These are phyloP conservation scores for Dryadomyces quercivorus DNA, from an alignment of 2,329 filamentous ascomycete species.

Conservation along the genomic window DNA sequence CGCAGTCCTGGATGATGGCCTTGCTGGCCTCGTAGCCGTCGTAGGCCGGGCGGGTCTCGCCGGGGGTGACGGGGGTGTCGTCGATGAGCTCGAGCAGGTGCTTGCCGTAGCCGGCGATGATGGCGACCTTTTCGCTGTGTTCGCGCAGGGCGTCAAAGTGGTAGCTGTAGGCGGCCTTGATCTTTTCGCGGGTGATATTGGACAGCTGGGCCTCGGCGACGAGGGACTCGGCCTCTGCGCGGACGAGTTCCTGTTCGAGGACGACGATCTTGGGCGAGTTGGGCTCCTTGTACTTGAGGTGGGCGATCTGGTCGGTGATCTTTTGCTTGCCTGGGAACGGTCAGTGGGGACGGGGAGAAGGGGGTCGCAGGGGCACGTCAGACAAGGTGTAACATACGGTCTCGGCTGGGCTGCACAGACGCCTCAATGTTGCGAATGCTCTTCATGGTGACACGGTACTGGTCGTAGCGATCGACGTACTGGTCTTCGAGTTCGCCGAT, in stretches of 20 bases:
- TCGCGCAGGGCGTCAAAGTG: conserved; percentile 96
- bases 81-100: conserved; percentile 95
- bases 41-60: conserved; percentile 90
- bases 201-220: conserved; percentile 96
- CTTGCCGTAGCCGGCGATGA: conserved; percentile 96
- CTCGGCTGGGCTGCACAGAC: conserved; percentile 92
- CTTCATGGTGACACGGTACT: conserved; percentile 98
- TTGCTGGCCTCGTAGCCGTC: conserved; percentile 98
- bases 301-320: conserved; percentile 96
- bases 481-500: conserved; percentile 97
- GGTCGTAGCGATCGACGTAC: conserved; percentile 96
- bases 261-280: conserved; percentile 97
- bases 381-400: conserved; percentile 50
- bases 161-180: conserved; percentile 96
- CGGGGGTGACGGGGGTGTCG: conserved; percentile 91
- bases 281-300: conserved; percentile 99
- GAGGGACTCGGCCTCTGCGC: conserved; percentile 95
- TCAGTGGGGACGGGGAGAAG: conserved; percentile 4
- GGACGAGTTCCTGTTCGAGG: conserved; percentile 95
- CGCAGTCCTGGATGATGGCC: conserved; percentile 97
- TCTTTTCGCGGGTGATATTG: conserved; percentile 98
- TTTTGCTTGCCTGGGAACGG: conserved; percentile 74
- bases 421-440: conserved; percentile 98
- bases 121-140: conserved; percentile 95
- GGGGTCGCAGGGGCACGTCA: background rate